These are phyloP conservation scores for Ustilago bromivora DNA, from an alignment of 1,284 basidiomycete genomes.

Conservation along the genomic window DNA sequence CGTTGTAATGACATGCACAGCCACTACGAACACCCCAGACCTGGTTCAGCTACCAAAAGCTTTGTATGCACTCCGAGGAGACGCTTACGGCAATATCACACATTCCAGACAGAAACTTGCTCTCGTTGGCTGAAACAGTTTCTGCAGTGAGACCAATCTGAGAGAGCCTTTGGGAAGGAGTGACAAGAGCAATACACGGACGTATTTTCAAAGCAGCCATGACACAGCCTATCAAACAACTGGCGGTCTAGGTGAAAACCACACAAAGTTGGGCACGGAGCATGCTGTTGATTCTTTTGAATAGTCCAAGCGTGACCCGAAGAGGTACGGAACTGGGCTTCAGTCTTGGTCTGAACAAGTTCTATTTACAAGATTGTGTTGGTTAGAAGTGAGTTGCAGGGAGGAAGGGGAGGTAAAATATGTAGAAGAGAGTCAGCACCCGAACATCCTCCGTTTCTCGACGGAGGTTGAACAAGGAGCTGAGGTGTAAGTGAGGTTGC, in stretches of 20 bases:
- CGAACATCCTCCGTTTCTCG: background rate
- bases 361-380: background rate
- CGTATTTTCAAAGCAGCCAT: background rate
- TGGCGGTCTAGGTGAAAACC: background rate
- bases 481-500: background rate
- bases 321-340: background rate
- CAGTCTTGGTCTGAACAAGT: constrained; percentile 3
- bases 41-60: constrained; percentile 36
- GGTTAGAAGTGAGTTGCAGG: background rate
- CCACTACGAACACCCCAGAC: constrained; percentile 20
- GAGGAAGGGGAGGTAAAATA: background rate
- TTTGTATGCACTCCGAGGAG: constrained; percentile 9
- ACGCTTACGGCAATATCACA: constrained; percentile 29
- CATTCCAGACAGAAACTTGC: constrained; percentile 23
- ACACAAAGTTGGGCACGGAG: background rate
- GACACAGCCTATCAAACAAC: background rate
- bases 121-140: background rate
- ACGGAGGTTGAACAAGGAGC: background rate
- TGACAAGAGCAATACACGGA: background rate
- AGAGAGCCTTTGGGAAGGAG: background rate
- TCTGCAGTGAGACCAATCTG: background rate
- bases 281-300: background rate
- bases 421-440: background rate
- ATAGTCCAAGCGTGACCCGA: background rate
- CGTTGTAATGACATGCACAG: constrained; percentile 36